Percentiles rank a stretch among this genome's conserved stretches.
phyloP scores from a whole-genome alignment of 495 filamentous ascomycete species.

The Penicillium antarcticum region DNA sequence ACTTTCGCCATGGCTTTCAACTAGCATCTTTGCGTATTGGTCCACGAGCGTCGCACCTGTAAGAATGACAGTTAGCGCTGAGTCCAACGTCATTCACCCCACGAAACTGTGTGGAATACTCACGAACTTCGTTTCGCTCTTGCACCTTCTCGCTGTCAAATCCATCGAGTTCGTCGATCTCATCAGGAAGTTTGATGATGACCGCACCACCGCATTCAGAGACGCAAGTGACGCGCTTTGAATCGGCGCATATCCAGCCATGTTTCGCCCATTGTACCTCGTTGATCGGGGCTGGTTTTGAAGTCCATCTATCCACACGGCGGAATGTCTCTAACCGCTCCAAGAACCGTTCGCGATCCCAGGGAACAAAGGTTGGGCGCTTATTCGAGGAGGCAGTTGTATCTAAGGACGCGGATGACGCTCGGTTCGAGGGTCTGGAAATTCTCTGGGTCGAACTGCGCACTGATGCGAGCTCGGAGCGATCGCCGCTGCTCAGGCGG shows the following conservation, averaged over 20 bases:
- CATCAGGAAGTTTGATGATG: conserved; percentile 71
- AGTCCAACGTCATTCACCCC: not conserved
- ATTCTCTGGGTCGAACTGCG: conserved; percentile 28
- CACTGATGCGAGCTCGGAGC: conserved; percentile 19
- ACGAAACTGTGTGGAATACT: conserved; percentile 10
- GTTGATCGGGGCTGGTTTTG: conserved; percentile 70
- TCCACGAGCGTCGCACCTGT: conserved; percentile 62
- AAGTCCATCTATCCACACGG: conserved; percentile 81
- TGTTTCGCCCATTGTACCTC: conserved; percentile 95
- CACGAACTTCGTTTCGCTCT: conserved; percentile 61
- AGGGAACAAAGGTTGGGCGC: conserved; percentile 69
- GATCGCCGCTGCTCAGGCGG: conserved; percentile 27
- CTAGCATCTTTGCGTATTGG: conserved; percentile 67
- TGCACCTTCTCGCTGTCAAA: conserved; percentile 54
- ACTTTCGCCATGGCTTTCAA: conserved; percentile 72
- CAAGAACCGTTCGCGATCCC: conserved; percentile 80
- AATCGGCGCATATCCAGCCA: conserved; percentile 83
- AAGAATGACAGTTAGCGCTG: conserved; percentile 7
- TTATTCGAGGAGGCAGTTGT: conserved; percentile 17
- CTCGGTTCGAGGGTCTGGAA: conserved; percentile 18
- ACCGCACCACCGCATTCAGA: conserved; percentile 78
- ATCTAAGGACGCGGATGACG: conserved; percentile 12
- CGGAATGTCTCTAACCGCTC: conserved; percentile 81
- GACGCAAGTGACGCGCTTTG: conserved; percentile 76
- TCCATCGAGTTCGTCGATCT: conserved; percentile 48